Evolutionary conservation across 768 basidiomycete species (phyloP).

Genomic region (Rhizopogon vesiculosus): DNA sequence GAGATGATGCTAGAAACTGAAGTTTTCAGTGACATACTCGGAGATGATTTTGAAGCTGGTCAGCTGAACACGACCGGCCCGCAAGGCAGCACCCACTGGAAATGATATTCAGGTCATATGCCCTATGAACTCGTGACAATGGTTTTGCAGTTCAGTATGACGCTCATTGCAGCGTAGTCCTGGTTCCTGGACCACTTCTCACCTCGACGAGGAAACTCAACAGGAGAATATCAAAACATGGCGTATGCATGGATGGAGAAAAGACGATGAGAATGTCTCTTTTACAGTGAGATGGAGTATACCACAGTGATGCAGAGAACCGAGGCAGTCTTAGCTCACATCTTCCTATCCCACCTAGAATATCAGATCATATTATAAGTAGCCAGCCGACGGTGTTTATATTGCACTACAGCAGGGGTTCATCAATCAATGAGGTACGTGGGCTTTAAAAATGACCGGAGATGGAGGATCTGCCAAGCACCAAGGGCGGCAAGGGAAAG

Average conservation of each 20-base stretch:
- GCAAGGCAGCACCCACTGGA: not conserved
- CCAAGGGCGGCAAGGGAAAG: slow-evolving; percentile 75
- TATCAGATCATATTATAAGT: slow-evolving; percentile 18
- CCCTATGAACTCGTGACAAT: not conserved
- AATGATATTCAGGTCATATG: no score
- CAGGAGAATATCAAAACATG: not conserved
- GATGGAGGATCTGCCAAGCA: slow-evolving; percentile 92
- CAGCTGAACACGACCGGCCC: not conserved
- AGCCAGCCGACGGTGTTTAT: not conserved
- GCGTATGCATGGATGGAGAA: not conserved
- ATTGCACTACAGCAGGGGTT: not conserved
- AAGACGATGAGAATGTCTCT: not conserved
- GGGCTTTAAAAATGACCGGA: slow-evolving; percentile 93
- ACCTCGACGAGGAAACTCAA: not conserved
- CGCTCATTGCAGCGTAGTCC: no score
- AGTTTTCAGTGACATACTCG: slow-evolving; percentile 12
- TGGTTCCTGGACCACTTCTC: not conserved
- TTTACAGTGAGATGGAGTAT: not conserved
- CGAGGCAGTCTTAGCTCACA: no score
- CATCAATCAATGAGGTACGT: slow-evolving; percentile 86
- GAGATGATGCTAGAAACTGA: slow-evolving; percentile 17
- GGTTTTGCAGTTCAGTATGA: not conserved
- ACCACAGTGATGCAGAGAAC: not conserved
- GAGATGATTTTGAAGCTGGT: not conserved
- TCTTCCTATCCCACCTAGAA: not conserved